Conservation (phyloP, 1,139 yeast species). For the Protomyces pachydermus region DNA sequence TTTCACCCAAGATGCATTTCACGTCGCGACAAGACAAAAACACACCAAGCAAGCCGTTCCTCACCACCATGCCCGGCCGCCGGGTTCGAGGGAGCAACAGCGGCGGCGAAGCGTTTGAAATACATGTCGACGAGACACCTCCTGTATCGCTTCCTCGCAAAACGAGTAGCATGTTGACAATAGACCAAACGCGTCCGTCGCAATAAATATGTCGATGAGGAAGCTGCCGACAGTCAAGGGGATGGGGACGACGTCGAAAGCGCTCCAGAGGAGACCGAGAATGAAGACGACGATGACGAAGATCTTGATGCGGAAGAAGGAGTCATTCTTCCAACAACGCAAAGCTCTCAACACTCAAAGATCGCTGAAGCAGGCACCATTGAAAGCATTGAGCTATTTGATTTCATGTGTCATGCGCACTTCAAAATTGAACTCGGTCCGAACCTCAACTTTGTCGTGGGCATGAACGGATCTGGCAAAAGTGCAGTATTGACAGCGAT, state of each 20-base stretch:
- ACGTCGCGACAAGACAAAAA: not conserved
- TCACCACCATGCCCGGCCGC: not conserved
- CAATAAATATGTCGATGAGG: not conserved
- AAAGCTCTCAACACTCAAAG: not conserved
- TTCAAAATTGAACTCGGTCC: slow-evolving; percentile 76
- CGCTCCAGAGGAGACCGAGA: not conserved
- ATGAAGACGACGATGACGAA: not conserved
- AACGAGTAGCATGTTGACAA: not conserved
- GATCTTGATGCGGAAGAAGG: not conserved
- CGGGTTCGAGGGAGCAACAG: not conserved
- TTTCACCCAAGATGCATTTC: not conserved
- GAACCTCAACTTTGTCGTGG: slow-evolving; percentile 81
- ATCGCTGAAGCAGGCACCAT: slow-evolving; percentile 29
- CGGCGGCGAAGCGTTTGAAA: not conserved
- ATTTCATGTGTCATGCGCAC: slow-evolving; percentile 57
- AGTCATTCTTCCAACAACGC: not conserved
- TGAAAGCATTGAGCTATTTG: slow-evolving; percentile 25
- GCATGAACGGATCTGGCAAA: slow-evolving; percentile 93
- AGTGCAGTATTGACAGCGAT: slow-evolving; percentile 89
- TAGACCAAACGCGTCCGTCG: not conserved
- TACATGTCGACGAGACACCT: not conserved
- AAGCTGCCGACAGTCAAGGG: not conserved
- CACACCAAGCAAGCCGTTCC: not conserved
- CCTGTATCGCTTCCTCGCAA: not conserved
- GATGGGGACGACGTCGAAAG: not conserved